A percentile compares a stretch with the other conserved stretches of the same genome.
These are phyloP conservation scores for Cenchrus purpureus DNA, from an alignment of 176 grass and related monocot species.

Conservation along the genomic window DNA sequence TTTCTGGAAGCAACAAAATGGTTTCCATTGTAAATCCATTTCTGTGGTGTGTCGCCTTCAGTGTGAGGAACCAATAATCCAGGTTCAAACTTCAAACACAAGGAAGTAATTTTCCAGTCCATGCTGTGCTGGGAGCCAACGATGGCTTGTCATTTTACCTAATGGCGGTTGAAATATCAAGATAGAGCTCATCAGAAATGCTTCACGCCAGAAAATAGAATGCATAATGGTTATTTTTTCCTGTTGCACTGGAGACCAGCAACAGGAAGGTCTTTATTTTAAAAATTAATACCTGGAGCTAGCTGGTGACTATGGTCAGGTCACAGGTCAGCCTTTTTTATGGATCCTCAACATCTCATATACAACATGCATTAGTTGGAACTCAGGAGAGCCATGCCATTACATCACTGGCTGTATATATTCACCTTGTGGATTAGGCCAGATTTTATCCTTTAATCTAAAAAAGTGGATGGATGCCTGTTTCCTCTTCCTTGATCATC, in stretches of 20 bases:
- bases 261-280: background rate
- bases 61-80: background rate
- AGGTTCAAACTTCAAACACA: too few relatives aligned
- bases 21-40: background rate
- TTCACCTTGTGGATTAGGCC: background rate
- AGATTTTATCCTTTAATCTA: too few relatives aligned
- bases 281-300: background rate
- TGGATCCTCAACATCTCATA: background rate
- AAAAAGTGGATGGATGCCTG: too few relatives aligned
- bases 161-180: background rate
- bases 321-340: background rate
- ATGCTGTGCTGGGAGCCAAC: too few relatives aligned
- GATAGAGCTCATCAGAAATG: background rate
- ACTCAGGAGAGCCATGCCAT: too few relatives aligned
- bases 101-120: too few relatives aligned
- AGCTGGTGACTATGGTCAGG: background rate
- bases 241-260: background rate
- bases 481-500: too few relatives aligned
- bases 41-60: background rate
- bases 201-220: background rate
- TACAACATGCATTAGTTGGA: background rate
- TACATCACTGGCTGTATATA: too few relatives aligned
- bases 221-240: too few relatives aligned
- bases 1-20: too few relatives aligned
- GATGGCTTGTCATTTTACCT: background rate